Base-by-base conservation (phyloP, 169 alveolate species). In the Eimeria praecox region DNA sequence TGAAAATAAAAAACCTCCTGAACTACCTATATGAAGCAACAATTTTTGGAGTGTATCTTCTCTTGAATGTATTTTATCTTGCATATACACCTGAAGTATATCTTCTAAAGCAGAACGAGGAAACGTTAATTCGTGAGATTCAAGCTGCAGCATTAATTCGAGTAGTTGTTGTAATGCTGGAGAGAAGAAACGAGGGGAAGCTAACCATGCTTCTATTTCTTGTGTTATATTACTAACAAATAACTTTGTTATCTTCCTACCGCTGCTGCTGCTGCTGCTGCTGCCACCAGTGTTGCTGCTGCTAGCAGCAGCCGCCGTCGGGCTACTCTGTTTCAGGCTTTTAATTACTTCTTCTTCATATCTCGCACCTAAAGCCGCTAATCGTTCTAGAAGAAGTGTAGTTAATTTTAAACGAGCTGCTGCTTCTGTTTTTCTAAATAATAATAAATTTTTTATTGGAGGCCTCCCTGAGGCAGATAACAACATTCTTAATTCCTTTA, bases 131-230 rank as follows among this genome's bases (percentile, higher is more conserved):
- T 80, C 71, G 35, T 49, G 64, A 12, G 4, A 71, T 24, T 80
- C 44, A 30, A 46, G 40, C 90, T 80, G 90, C 71, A 80, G 90
- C 44, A 80, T 35, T 5, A 80, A 46, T 24, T 8, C 30, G 40
- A 80, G 90, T 18, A 80, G 90, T 71, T 24, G 44, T 44, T 80
- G 90, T 18, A 80, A 44, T 44, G 44, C 73, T 14, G 90, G 73
- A 80, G 90, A 80, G 54, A 80, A 46, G 44, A 80, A 80, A 5
- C 2, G 22, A 24, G 64, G 71, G 12, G 46, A 69, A 6, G 54
- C 42, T 5, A 80, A 12, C 42, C 40, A 80, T n/a, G 18, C 71
- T 22, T 80, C 44, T n/a, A 46, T 71, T 49, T 80, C 71, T 49
- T 80, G 71, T n/a, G 90, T 24, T 8, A 80, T 80, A 35, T 80